Percentiles rank a stretch among this genome's conserved stretches.
phyloP scores from a whole-genome alignment of 1,139 yeast species.

The Pichia sp. region DNA sequence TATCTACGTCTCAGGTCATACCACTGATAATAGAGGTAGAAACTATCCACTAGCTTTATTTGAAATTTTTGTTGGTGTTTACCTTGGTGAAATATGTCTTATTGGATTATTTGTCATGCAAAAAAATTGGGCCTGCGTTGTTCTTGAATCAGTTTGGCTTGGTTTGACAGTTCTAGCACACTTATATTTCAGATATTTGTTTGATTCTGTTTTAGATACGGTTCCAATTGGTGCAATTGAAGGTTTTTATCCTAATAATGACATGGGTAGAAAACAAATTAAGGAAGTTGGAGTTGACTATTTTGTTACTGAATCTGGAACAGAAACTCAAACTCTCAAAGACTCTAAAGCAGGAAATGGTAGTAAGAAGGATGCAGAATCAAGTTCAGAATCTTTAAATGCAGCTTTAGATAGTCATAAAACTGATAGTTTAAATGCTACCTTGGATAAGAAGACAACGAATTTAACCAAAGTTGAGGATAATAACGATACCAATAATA shows the following conservation, averaged over 20 bases:
- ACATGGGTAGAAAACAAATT: conserved; percentile 59
- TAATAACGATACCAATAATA: not conserved
- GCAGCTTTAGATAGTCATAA: not conserved
- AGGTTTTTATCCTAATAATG: conserved; percentile 43
- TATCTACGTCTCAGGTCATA: conserved; percentile 59
- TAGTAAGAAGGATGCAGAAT: not conserved
- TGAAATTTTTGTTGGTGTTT: conserved; percentile 83
- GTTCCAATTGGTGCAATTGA: conserved; percentile 73
- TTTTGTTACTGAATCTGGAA: conserved; percentile 18
- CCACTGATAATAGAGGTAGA: conserved; percentile 74
- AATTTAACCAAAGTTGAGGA: not conserved
- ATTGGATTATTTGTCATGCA: conserved; percentile 84
- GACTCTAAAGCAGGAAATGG: not conserved
- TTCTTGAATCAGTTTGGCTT: conserved; percentile 60
- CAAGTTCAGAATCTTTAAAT: conserved; percentile 1
- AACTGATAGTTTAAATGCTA: not conserved
- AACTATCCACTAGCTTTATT: conserved; percentile 83
- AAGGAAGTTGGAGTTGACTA: conserved; percentile 41
- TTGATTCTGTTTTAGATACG: conserved; percentile 54
- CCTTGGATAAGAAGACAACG: conserved; percentile 2
- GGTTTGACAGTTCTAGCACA: conserved; percentile 65
- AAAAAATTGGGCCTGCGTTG: conserved; percentile 93
- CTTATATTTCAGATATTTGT: conserved; percentile 49
- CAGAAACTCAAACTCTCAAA: conserved; percentile 1
- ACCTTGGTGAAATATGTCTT: conserved; percentile 79